A percentile compares a stretch with the other conserved stretches of the same genome.
These are phyloP conservation scores for Pichia sp. DNA, from an alignment of 1,139 yeast genomes.

Conservation along the genomic window DNA sequence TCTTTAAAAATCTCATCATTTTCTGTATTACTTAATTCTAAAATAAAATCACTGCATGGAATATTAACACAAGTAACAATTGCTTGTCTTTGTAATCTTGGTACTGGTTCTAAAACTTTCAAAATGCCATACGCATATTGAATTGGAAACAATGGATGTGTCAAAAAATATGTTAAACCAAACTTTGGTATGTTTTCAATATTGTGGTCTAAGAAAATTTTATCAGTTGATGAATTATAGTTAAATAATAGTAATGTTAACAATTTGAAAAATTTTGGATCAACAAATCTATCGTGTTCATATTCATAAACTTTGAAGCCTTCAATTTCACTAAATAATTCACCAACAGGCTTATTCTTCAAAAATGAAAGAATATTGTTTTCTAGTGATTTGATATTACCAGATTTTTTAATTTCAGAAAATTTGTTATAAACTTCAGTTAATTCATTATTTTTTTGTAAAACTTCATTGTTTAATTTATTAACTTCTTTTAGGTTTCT, in stretches of 20 bases:
- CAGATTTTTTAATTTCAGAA: conserved; percentile 19
- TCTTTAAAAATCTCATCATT: conserved; percentile 64
- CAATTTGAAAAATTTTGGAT: conserved; percentile 47
- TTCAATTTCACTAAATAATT: conserved; percentile 13
- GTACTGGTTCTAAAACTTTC: conserved; percentile 38
- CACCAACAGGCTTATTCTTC: conserved; percentile 17
- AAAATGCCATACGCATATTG: conserved; percentile 51
- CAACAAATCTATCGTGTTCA: conserved; percentile 63
- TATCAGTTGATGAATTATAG: conserved; percentile 10
- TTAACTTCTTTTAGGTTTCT: conserved; percentile 20
- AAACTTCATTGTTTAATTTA: conserved; percentile 4
- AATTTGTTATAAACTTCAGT: conserved; percentile 15
- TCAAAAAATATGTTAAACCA: conserved; percentile 64
- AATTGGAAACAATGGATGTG: conserved; percentile 81
- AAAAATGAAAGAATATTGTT: conserved; percentile 20
- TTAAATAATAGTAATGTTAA: conserved; percentile 34
- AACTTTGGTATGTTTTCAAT: conserved; percentile 43
- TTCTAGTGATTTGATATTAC: conserved; percentile 20
- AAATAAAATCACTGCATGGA: conserved; percentile 54
- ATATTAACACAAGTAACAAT: conserved; percentile 71
- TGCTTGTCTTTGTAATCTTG: conserved; percentile 72
- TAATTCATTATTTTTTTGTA: conserved; percentile 17
- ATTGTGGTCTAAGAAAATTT: conserved; percentile 9
- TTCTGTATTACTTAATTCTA: conserved; percentile 44
- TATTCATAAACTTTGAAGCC: conserved; percentile 47